A percentile compares a stretch with the other conserved stretches of the same genome.
Conservation (phyloP, 2,329 filamentous ascomycete genomes). For the Malbranchea cinnamomea region DNA sequence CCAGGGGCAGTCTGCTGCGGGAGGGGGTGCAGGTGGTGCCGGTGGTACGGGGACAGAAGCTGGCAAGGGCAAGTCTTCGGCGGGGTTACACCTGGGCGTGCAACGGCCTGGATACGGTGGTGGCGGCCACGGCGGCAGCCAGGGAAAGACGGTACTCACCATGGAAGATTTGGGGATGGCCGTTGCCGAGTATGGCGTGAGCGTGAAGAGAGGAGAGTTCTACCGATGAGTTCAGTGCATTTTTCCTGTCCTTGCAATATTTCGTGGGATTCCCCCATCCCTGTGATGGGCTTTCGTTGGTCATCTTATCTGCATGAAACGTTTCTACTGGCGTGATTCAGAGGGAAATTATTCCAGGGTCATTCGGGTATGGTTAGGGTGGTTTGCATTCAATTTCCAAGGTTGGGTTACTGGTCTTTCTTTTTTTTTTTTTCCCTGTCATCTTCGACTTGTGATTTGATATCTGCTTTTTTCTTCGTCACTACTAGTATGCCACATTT, state of each 20-base stretch:
- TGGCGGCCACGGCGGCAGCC: constrained; percentile 63
- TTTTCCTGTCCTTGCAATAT: too few relatives aligned
- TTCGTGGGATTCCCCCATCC: too few relatives aligned
- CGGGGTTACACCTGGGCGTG: constrained; percentile 47
- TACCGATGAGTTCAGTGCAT: constrained; percentile 55
- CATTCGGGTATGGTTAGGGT: too few relatives aligned
- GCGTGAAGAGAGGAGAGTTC: constrained; percentile 93
- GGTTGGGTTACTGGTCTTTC: constrained; percentile 2
- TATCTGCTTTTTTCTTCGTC: too few relatives aligned
- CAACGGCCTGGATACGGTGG: constrained; percentile 73
- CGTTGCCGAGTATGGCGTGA: constrained; percentile 92
- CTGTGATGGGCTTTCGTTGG: too few relatives aligned
- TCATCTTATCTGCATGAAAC: too few relatives aligned
- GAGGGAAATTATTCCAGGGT: too few relatives aligned
- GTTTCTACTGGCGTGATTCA: too few relatives aligned
- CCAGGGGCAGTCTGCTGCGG: constrained; percentile 25
- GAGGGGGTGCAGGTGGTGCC: constrained; percentile 27
- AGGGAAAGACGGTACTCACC: constrained; percentile 85
- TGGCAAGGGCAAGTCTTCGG: constrained; percentile 33
- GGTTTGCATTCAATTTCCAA: too few relatives aligned
- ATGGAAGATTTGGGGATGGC: constrained; percentile 99
- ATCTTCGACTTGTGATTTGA: too few relatives aligned
- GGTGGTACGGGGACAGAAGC: constrained; percentile 34
- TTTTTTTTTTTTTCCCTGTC: constrained; percentile 5
- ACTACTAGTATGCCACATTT: too few relatives aligned